These are phyloP conservation scores for Setaria viridis DNA, from an alignment of 202 grass and related monocot genomes.

Conservation along the genomic window DNA sequence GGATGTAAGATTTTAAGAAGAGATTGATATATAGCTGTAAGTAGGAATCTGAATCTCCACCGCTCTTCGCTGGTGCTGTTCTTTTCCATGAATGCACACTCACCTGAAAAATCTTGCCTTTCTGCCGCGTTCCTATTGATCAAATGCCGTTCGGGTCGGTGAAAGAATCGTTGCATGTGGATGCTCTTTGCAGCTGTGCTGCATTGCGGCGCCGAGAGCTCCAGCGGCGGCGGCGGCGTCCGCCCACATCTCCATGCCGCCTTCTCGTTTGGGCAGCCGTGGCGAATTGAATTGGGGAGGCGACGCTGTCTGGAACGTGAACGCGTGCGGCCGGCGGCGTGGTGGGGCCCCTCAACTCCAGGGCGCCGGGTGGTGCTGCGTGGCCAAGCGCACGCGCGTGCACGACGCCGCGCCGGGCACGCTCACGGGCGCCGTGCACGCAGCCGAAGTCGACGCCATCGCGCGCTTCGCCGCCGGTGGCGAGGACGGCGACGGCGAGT, in stretches of 20 bases:
- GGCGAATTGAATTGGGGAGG: too few species aligned
- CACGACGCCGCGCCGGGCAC: constrained; percentile 71
- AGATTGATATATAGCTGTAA: not conserved
- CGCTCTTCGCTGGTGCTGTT: too few species aligned
- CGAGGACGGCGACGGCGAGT: not conserved
- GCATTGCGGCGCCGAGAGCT: too few species aligned
- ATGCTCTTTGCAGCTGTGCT: too few species aligned
- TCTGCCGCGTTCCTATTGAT: too few species aligned
- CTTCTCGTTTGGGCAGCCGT: too few species aligned
- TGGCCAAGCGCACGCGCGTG: constrained; percentile 63
- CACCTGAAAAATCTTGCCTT: too few species aligned
- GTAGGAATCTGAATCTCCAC: not conserved
- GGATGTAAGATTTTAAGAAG: not conserved
- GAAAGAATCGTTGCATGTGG: too few species aligned
- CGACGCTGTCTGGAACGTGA: constrained; percentile 67
- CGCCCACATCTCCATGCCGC: too few species aligned
- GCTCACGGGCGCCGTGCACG: constrained; percentile 55
- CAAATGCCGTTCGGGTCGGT: too few species aligned
- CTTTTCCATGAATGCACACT: too few species aligned
- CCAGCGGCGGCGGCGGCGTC: too few species aligned
- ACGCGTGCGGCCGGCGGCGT: constrained; percentile 60
- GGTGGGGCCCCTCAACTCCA: constrained; percentile 86
- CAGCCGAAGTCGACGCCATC: constrained; percentile 66
- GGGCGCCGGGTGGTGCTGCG: constrained; percentile 79
- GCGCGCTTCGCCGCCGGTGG: constrained; percentile 19